phyloP scores from a whole-genome alignment of 768 basidiomycete species.

The Pulveroboletus frians region DNA sequence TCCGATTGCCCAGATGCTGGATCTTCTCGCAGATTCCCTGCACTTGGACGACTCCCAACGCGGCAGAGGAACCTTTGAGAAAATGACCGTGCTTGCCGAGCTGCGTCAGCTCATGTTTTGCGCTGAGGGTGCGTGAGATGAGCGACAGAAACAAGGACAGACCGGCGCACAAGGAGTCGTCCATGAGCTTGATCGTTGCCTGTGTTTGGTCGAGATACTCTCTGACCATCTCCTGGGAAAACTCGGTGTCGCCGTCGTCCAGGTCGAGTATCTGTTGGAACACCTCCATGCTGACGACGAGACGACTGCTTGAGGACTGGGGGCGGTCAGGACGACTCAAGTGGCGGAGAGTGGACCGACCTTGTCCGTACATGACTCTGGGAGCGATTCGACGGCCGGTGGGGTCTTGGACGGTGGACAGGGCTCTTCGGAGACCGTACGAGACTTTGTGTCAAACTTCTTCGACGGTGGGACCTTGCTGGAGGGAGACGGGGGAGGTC shows the following conservation, averaged over 20 bases:
- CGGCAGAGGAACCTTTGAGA: constrained; percentile 95
- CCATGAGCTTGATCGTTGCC: constrained; percentile 73
- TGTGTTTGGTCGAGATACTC: constrained; percentile 81
- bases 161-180: constrained; percentile 65
- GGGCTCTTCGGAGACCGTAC: constrained; percentile 28
- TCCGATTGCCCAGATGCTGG: constrained; percentile 71
- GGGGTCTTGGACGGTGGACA: constrained; percentile 8
- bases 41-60: constrained; percentile 79
- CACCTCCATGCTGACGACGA: constrained; percentile 69
- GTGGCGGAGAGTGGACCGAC: constrained; percentile 13
- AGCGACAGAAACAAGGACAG: constrained; percentile 8
- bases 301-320: constrained; percentile 15
- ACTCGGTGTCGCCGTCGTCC: constrained; percentile 80
- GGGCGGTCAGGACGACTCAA: constrained; percentile 6
- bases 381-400: constrained; percentile 8
- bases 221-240: constrained; percentile 71
- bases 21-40: constrained; percentile 85
- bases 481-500: constrained; percentile 31
- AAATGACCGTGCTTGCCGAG: constrained; percentile 85
- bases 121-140: constrained; percentile 34
- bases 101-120: constrained; percentile 50
- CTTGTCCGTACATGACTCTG: constrained; percentile 25
- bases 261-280: constrained; percentile 88
- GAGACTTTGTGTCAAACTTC: constrained; percentile 30
- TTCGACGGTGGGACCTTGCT: constrained; percentile 27